Evolutionary conservation across 75 land plant species (phyloP).

Genomic region (Chamaecyparis obtusa): DNA sequence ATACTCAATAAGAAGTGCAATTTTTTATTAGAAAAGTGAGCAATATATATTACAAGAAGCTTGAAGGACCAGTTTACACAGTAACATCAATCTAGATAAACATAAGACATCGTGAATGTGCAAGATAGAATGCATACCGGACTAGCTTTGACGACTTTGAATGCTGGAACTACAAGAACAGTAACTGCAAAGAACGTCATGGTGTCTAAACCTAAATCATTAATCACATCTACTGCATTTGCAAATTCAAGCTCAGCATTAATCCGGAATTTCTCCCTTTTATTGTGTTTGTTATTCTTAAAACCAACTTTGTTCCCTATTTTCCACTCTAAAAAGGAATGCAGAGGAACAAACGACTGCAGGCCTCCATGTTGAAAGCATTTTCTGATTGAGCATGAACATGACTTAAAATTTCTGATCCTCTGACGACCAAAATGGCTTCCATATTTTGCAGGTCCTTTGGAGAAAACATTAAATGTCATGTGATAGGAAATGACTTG

Average conservation of each 20-base stretch:
- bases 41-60: not conserved
- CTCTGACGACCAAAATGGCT: not conserved
- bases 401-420: not conserved
- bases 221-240: constrained; percentile 83
- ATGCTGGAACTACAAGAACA: constrained; percentile 86
- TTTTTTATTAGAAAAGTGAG: not conserved
- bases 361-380: constrained; percentile 6
- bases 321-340: not conserved
- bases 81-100: constrained; percentile 1
- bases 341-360: not conserved
- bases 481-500: not conserved
- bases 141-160: constrained; percentile 78
- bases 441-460: not conserved
- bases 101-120: not conserved
- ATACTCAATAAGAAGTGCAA: not conserved
- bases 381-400: not conserved
- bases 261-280: constrained; percentile 19
- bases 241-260: constrained; percentile 66
- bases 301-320: constrained; percentile 4
- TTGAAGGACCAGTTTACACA: constrained; percentile 1
- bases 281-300: not conserved
- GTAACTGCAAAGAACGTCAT: constrained; percentile 88
- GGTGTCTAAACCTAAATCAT: constrained; percentile 91
- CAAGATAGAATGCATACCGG: constrained; percentile 56
- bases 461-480: not conserved